Evolutionary conservation across 495 filamentous ascomycete genomes (phyloP), one percentile per base, ranked within the genome.

Genomic region (Daldinia caldariorum): DNA sequence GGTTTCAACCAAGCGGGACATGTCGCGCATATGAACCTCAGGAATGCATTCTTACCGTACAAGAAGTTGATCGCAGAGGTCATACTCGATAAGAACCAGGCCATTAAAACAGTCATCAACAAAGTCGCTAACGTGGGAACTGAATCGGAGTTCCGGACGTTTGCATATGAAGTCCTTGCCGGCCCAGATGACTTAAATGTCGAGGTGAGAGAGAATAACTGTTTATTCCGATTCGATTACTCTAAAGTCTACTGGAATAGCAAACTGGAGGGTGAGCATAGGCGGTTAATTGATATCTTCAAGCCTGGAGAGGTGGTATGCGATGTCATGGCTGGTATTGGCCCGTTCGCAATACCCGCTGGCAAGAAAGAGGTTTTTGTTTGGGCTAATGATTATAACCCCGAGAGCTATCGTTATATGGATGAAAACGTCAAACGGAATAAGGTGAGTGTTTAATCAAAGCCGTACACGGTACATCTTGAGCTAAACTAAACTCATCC

Each of bases 261-360:
- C 69, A 87, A 94, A 62, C 84, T 99, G 10, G 89, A 94, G 64
- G 91, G 89, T 10, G 95, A 99, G 78, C 95, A 99, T 76, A 86
- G 88, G 50, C 85, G 95, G 2, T 81, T 99, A 9, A 87, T 96
- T 62, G 81, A 87, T 50, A 82, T 90, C 59, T 99, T 98, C 81
- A 80, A 86, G 43, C 86, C 88, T 0, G 93, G 95, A 22, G 92
- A 97, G 69, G 93, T 94, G 26, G 91, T 98, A 7, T 93, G 90
- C 82, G 95, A 99, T 78, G 92, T 97, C 65, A 99, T 99, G 95
- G 94, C 94, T 8, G 95, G 95, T 35, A 92, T 99, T 47, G 95
- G 95, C 1, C 95, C 95, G 1, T 99, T 99, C 77, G 94, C 94
- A 32, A 83, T 98, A 2, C 95, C 95, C 0, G 94, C 95, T 1